These are phyloP conservation scores for Fusarium setosum DNA, from an alignment of 2,329 filamentous ascomycete species.

Conservation along the genomic window DNA sequence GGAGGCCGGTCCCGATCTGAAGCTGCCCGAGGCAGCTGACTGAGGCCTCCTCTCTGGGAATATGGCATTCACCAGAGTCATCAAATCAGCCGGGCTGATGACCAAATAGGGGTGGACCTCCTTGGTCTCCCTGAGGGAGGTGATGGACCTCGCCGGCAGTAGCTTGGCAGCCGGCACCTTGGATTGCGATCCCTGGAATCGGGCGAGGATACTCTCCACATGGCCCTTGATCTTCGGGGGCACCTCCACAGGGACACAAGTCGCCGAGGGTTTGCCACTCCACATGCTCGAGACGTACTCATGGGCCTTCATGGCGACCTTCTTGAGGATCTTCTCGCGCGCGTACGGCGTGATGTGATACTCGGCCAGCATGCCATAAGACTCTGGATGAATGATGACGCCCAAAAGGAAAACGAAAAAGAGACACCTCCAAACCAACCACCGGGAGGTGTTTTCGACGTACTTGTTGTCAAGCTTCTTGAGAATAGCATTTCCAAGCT, in stretches of 20 bases:
- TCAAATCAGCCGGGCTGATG: constrained; percentile 81
- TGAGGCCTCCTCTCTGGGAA: constrained; percentile 80
- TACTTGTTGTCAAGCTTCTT: constrained; percentile 78
- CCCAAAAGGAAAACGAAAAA: constrained; percentile 89
- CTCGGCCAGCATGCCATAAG: constrained; percentile 80
- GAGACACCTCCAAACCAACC: constrained; percentile 91
- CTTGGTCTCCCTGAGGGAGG: constrained; percentile 78
- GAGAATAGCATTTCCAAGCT: constrained; percentile 86
- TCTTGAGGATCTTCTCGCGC: constrained; percentile 81
- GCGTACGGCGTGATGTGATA: constrained; percentile 94
- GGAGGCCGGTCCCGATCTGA: constrained; percentile 74
- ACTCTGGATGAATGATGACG: constrained; percentile 90
- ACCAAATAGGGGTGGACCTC: constrained; percentile 85
- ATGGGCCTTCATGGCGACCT: constrained; percentile 84
- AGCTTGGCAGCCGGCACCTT: constrained; percentile 66
- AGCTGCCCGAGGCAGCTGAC: constrained; percentile 70
- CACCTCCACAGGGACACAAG: constrained; percentile 58
- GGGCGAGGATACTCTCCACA: constrained; percentile 76
- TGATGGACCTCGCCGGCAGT: constrained; percentile 77
- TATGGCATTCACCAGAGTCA: constrained; percentile 83
- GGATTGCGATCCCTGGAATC: constrained; percentile 68
- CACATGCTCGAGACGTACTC: constrained; percentile 83
- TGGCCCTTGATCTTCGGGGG: constrained; percentile 73
- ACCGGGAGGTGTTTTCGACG: constrained; percentile 80
- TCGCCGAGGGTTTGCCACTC: constrained; percentile 72